These are phyloP conservation scores for Selaginella tamariscina DNA, from an alignment of 75 land plant species.

Conservation along the genomic window DNA sequence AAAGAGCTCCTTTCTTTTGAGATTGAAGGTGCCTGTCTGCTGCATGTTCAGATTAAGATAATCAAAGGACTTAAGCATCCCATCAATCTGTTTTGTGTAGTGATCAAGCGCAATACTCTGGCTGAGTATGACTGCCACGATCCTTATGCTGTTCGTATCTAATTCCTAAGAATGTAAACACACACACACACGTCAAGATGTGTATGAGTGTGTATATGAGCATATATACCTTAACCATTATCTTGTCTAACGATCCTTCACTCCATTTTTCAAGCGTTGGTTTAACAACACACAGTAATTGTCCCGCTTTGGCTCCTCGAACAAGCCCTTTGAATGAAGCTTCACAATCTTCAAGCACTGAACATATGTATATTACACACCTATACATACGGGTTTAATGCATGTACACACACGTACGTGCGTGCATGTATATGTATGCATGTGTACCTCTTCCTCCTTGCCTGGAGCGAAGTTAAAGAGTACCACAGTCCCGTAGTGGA, in stretches of 20 bases:
- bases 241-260: background rate
- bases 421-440: too few species aligned
- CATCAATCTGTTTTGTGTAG: conserved; percentile 9
- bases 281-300: background rate
- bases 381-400: too few species aligned
- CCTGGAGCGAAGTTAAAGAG: conserved; percentile 2
- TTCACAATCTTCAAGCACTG: conserved; percentile 8
- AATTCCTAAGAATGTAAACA: too few species aligned
- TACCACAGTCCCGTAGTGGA: background rate
- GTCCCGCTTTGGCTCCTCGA: background rate
- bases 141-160: background rate
- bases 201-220: background rate
- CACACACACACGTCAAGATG: background rate
- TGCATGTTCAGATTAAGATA: background rate
- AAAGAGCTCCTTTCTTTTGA: background rate
- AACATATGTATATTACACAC: too few species aligned
- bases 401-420: too few species aligned
- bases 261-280: conserved; percentile 12
- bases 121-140: background rate
- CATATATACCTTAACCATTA: background rate
- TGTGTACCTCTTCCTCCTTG: background rate
- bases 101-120: conserved; percentile 12
- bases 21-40: background rate
- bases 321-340: background rate
- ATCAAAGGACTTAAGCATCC: background rate